Percentiles rank a stretch among this genome's conserved stretches.
phyloP scores from a whole-genome alignment of 345 rosid genomes.

The Ceriops decandra region DNA sequence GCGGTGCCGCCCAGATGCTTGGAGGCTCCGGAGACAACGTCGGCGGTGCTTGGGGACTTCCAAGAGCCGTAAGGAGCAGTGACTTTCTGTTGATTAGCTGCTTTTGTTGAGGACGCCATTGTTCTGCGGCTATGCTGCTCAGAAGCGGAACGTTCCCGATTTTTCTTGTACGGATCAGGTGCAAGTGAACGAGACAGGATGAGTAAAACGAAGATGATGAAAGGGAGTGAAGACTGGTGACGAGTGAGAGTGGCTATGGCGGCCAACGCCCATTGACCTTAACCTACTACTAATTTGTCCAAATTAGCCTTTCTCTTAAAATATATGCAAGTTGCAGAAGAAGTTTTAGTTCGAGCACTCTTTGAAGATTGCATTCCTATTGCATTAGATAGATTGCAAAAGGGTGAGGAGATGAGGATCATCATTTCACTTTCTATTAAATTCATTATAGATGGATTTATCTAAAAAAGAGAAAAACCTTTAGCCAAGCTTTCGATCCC shows the following conservation, averaged over 20 bases:
- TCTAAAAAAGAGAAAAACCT: no score
- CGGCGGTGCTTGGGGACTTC: constrained; percentile 91
- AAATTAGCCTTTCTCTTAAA: no score
- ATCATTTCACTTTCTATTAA: no score
- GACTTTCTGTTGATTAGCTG: constrained; percentile 22
- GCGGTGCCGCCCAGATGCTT: constrained; percentile 76
- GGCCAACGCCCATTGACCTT: constrained; percentile 23
- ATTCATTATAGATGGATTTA: no score
- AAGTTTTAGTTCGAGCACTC: no score
- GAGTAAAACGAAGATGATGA: neutral
- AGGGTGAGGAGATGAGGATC: no score
- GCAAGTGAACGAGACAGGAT: neutral
- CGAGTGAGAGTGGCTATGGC: constrained; percentile 32
- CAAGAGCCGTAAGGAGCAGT: constrained; percentile 87
- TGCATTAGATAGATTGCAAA: no score
- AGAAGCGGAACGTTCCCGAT: constrained; percentile 4
- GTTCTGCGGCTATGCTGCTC: constrained; percentile 5
- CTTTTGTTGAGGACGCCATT: constrained; percentile 50
- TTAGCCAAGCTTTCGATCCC: no score
- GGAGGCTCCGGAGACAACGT: constrained; percentile 73
- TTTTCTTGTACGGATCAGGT: neutral
- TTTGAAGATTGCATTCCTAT: no score
- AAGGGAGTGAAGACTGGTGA: constrained; percentile 13
- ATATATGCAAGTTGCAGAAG: no score
- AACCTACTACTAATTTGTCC: no score